These are phyloP conservation scores for Colletotrichum falcatum DNA, from an alignment of 2,329 filamentous ascomycete species.

Conservation along the genomic window DNA sequence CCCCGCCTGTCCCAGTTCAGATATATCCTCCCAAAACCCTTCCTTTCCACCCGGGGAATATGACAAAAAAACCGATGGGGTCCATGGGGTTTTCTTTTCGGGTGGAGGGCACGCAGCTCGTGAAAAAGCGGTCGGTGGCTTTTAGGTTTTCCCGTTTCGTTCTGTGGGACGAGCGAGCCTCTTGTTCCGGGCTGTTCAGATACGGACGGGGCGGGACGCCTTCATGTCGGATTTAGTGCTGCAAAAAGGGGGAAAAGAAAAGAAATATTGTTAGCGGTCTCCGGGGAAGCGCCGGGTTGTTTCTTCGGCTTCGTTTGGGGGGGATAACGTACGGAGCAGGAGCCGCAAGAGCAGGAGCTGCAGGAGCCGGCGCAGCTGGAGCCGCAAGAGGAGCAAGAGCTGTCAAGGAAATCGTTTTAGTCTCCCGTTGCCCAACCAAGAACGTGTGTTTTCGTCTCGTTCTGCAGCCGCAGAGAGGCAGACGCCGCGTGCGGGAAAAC, in stretches of 20 bases:
- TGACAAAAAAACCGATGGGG: neutral
- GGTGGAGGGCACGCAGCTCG: constrained; percentile 38
- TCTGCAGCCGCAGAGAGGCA: too few relatives aligned
- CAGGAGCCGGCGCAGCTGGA: constrained; percentile 40
- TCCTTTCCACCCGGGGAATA: constrained; percentile 26
- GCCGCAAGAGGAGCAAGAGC: constrained; percentile 42
- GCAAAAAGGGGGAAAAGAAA: too few relatives aligned
- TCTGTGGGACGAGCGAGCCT: constrained; percentile 29
- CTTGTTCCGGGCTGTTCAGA: constrained; percentile 16
- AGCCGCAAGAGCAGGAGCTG: constrained; percentile 40
- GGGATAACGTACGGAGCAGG: constrained; percentile 38
- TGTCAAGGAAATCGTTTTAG: too few relatives aligned
- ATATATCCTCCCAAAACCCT: constrained; percentile 10
- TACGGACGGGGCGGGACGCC: constrained; percentile 3
- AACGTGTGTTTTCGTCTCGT: neutral
- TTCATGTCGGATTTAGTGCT: constrained; percentile 38
- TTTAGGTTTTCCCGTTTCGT: neutral
- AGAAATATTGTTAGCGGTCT: neutral
- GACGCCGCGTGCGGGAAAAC: too few relatives aligned
- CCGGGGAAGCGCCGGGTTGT: too few relatives aligned
- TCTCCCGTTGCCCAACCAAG: neutral
- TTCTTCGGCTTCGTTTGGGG: too few relatives aligned
- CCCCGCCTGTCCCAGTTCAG: neutral
- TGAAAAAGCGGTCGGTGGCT: too few relatives aligned
- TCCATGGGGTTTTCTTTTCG: constrained; percentile 8